Evolutionary conservation across 2,329 filamentous ascomycete genomes (phyloP), one percentile per base, ranked within the genome.

Genomic region (Sclerotinia sclerotiorum): DNA sequence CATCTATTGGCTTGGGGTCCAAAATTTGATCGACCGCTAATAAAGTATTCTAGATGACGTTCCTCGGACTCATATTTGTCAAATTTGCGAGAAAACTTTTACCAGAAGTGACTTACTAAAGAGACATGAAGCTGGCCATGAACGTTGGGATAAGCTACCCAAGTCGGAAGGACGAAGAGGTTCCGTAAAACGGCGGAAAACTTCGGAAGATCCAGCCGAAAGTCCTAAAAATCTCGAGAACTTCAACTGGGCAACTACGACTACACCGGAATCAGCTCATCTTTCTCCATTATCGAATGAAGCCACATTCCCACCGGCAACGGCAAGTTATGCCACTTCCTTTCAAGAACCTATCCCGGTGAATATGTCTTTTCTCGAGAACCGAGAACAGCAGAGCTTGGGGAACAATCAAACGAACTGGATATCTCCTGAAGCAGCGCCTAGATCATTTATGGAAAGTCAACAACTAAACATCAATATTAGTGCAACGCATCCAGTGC

Each of bases 41-140:
- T 51, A 44, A 27, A n/a, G 24, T 27, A 11, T 32, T 21, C 35
- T 58, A 73, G 69, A 73, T 51, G 64, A 70, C 68, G 61, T 69
- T 24, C 58, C 68, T 24, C 58, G 68, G 13, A 70, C 72, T 21
- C 73, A 74, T 65, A 67, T 66, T 24, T 75, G 74, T 57, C 52
- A 61, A 52, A 73, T 72, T 67, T 75, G 74, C 42, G 69, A 70
- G 15, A 75, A 74, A 60, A 71, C 69, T 1, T 74, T 75, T 48
- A 74, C 73, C 1, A 69, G 74, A 39, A 75, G 73, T 56, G 74
- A 75, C 39, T 63, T 75, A 19, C 49, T 75, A 15, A 72, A 71
- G 35, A 68, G 74, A 7, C 74, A 75, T 66, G 69, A 74, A 52
- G 70, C 70, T 10, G 71, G 72, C 10, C 74, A 75, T 69, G 70